Conservation (phyloP, 768 basidiomycete species). For the Aureoboletus auriporus region DNA sequence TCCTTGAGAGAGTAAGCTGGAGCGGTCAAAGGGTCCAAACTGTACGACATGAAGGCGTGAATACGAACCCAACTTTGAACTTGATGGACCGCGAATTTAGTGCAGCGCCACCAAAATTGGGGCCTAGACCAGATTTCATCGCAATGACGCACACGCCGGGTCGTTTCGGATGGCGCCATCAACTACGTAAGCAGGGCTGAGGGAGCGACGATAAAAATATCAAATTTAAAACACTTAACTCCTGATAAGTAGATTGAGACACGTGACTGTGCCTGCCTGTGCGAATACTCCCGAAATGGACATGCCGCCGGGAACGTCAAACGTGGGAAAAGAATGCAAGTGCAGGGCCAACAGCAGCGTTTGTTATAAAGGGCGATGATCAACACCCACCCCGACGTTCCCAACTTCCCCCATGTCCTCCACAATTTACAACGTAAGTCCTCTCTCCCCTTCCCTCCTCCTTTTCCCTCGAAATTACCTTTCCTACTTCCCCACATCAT, state of each 20-base stretch:
- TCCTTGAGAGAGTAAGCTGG: slow-evolving; percentile 37
- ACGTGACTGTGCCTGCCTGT: slow-evolving; percentile 31
- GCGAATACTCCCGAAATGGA: slow-evolving; percentile 21
- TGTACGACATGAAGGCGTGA: slow-evolving; percentile 17
- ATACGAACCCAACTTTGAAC: too few relatives aligned
- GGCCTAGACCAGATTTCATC: slow-evolving; percentile 4
- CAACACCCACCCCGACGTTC: slow-evolving; percentile 35
- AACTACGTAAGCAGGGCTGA: too few relatives aligned
- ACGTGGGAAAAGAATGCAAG: slow-evolving; percentile 32
- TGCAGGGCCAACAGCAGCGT: slow-evolving; percentile 33
- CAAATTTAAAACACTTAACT: slow-evolving; percentile 12
- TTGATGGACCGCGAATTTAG: slow-evolving; percentile 1
- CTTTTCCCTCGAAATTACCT: not conserved
- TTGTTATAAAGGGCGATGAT: slow-evolving; percentile 39
- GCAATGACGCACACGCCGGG: too few relatives aligned
- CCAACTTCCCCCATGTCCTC: slow-evolving; percentile 36
- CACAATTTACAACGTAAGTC: slow-evolving; percentile 37
- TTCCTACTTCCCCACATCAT: not conserved
- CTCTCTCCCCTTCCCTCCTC: not conserved
- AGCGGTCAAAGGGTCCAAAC: slow-evolving; percentile 25
- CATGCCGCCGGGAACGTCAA: slow-evolving; percentile 33
- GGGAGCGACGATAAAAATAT: not conserved
- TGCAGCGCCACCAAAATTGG: not conserved
- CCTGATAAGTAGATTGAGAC: slow-evolving; percentile 13
- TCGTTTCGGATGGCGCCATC: too few relatives aligned